phyloP scores from a whole-genome alignment of 2,329 filamentous ascomycete genomes.

The Camillea tinctor region DNA sequence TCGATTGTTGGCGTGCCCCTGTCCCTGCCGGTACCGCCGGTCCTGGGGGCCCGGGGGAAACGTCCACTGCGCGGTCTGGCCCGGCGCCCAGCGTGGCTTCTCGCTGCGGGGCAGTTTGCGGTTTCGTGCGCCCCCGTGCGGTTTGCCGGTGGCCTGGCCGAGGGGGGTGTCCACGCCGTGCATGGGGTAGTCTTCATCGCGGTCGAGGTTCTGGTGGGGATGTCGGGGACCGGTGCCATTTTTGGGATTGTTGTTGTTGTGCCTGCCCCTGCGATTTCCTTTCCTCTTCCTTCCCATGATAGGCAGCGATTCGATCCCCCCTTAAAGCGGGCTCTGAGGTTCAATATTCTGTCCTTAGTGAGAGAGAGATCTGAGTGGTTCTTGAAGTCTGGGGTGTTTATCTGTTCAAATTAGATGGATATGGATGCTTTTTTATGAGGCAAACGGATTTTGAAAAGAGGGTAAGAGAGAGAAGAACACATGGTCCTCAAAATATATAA shows the following conservation, averaged over 20 bases:
- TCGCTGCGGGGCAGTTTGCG: neutral
- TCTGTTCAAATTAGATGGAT: neutral
- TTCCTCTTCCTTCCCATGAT: constrained; percentile 20
- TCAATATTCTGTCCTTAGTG: neutral
- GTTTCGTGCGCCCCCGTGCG: constrained; percentile 3
- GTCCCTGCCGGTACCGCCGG: neutral
- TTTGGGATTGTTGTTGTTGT: constrained; percentile 1
- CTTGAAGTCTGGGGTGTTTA: neutral
- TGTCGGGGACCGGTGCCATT: neutral
- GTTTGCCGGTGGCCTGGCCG: neutral
- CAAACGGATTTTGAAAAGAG: no score
- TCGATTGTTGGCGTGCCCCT: neutral
- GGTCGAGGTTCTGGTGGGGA: constrained; percentile 3
- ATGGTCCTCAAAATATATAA: constrained; percentile 10
- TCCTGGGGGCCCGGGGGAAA: neutral
- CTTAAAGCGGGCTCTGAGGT: neutral
- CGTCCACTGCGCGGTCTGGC: neutral
- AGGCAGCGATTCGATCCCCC: neutral
- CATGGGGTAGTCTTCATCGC: constrained; percentile 26
- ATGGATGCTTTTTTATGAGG: neutral
- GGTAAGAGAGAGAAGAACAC: neutral
- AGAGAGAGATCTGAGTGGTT: neutral
- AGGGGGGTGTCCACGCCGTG: constrained; percentile 8
- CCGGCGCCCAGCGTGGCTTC: neutral
- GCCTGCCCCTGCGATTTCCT: constrained; percentile 1